Evolutionary conservation across 2,329 filamentous ascomycete genomes (phyloP).

Genomic region (Clarireedia monteithiana): DNA sequence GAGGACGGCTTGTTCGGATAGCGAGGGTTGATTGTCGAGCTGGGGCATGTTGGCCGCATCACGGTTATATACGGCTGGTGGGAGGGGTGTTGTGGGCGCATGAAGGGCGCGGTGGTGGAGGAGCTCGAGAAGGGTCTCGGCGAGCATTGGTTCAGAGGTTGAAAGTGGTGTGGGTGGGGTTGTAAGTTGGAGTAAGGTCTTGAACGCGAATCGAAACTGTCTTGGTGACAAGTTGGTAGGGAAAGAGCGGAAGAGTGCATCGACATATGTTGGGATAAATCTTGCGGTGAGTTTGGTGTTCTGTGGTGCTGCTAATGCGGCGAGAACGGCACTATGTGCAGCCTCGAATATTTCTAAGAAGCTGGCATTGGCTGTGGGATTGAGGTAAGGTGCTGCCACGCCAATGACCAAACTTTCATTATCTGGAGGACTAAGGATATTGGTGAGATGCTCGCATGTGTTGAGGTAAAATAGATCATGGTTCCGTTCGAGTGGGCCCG

Average conservation of each 20-base stretch:
- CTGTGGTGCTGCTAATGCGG: constrained; percentile 59
- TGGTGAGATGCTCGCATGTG: constrained; percentile 59
- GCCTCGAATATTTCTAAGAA: constrained; percentile 64
- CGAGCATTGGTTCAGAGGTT: constrained; percentile 53
- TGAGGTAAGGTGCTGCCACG: constrained; percentile 57
- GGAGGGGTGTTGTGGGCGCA: constrained; percentile 41
- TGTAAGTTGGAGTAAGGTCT: constrained; percentile 57
- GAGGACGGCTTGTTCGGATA: constrained; percentile 52
- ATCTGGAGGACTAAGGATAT: constrained; percentile 45
- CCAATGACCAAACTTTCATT: constrained; percentile 55
- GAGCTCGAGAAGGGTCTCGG: constrained; percentile 57
- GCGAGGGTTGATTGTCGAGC: constrained; percentile 33
- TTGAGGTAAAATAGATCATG: constrained; percentile 70
- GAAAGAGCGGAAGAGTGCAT: constrained; percentile 59
- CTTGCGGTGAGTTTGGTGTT: constrained; percentile 52
- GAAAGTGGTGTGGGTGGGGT: constrained; percentile 56
- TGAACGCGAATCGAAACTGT: constrained; percentile 65
- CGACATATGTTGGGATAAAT: constrained; percentile 60
- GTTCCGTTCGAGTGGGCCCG: constrained; percentile 54
- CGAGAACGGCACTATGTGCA: constrained; percentile 60
- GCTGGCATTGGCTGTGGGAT: constrained; percentile 30
- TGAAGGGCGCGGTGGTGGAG: constrained; percentile 50
- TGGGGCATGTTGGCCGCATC: constrained; percentile 24
- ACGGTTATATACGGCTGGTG: constrained; percentile 17
- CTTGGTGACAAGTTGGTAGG: constrained; percentile 56